Base-by-base conservation (phyloP, 441 rosid genomes). In the Pelargonium fulgidum region DNA sequence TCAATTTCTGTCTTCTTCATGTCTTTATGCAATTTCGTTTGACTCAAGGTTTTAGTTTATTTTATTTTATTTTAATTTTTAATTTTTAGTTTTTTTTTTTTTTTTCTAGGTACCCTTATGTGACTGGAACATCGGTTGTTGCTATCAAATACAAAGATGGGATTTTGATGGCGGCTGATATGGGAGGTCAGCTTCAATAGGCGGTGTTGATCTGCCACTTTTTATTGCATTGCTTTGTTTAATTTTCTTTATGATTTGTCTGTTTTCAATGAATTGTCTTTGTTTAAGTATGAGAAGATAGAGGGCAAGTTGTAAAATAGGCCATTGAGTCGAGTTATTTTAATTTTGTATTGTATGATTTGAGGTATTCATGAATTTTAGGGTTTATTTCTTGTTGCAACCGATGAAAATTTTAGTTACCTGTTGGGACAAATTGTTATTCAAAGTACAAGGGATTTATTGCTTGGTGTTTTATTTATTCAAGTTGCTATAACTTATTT, bases 101-200 rank as follows among this genome's bases (percentile, higher is more conserved):
- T 56, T 1, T 48, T 56, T 16, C 0, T 22, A 59, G 63, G 63
- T 59, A 59, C 33, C 63, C 63, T 20, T 59, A 59, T 59, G 63
- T 59, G 33, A 59, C 63, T 8, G 63, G 63, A 9, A 59, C 63
- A 59, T 59, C 63, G 22, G 63, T 59, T 22, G 63, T 59, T 2
- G 63, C 63, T 22, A 59, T 59, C 63, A 59, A 59, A 59, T 59
- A 59, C 63, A 59, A 59, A 59, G 63, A 59, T 59, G 63, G 63
- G n/a, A 59, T 59, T 59, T 59, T 59, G 63, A 59, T 59, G 63
- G 63, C 63, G 0, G 63, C 63, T 59, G 63, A 59, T 22, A 59
- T 59, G 63, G 63, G 63, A 59, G 63, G 63, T 59, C 33, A 22
- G 63, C 63, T 56, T 56, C 8, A 2, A 29, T 29, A 29, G 36